Evolutionary conservation across 768 basidiomycete genomes (phyloP).

Genomic region (Leccinum ochraceum): DNA sequence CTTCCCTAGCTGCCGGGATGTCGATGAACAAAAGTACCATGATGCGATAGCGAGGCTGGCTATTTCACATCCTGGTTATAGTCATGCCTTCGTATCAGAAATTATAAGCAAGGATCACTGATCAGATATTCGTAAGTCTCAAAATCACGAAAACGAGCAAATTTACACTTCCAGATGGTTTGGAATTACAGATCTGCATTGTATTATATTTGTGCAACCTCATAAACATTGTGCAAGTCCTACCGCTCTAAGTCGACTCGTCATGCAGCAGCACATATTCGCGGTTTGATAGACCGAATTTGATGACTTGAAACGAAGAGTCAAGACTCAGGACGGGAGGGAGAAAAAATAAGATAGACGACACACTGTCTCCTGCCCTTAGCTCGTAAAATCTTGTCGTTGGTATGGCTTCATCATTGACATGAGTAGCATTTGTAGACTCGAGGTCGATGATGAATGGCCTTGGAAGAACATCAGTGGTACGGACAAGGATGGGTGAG

Average conservation of each 20-base stretch:
- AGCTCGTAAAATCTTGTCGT: slow-evolving; percentile 86
- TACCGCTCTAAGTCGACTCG: slow-evolving; percentile 48
- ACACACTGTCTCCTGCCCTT: slow-evolving; percentile 72
- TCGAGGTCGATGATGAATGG: slow-evolving; percentile 98
- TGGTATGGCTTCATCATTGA: slow-evolving; percentile 87
- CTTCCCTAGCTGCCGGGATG: slow-evolving; percentile 12
- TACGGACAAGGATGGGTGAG: slow-evolving; percentile 3
- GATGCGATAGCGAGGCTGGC: not conserved
- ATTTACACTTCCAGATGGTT: slow-evolving; percentile 1
- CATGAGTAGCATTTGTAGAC: slow-evolving; percentile 94
- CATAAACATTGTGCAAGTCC: not conserved
- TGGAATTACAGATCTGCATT: slow-evolving; percentile 1
- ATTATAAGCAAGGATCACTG: not conserved
- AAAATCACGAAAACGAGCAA: not conserved
- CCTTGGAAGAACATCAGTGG: slow-evolving; percentile 41
- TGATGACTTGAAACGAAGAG: slow-evolving; percentile 59
- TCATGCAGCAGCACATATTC: slow-evolving; percentile 89
- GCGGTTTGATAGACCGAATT: slow-evolving; percentile 77
- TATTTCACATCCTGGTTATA: not conserved
- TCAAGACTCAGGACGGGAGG: slow-evolving; percentile 16
- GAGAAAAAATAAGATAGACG: not conserved
- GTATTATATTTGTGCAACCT: not conserved
- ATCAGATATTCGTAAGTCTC: not conserved
- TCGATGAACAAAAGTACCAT: not conserved
- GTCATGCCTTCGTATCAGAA: not conserved